Evolutionary conservation across 2,329 filamentous ascomycete species (phyloP), one percentile per base, ranked within the genome.

Genomic region (Alternaria solani): DNA sequence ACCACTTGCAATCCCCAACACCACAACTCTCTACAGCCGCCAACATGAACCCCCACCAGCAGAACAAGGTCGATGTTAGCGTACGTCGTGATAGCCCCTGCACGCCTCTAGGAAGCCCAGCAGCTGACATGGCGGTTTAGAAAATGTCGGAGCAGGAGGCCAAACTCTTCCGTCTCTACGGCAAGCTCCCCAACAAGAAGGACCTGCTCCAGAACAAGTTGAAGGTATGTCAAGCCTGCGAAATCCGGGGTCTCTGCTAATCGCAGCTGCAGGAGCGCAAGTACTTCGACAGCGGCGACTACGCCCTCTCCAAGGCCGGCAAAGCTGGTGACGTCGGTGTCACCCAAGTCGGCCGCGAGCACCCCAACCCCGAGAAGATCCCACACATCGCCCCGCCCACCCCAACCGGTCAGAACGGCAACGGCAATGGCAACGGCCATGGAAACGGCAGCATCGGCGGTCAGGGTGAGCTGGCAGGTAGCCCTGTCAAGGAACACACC

Each of bases 201-300:
- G 94, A 97, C 81, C 88, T 97, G 75, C 90, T 98, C 73, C 93
- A 96, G 85, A 98, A 98, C 85, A 96, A 98, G 79, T 88, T 98
- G 78, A 97, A 97, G 83, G 87, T 88, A 79, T 26, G 71, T 32
- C 43, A 32, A 26, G n/a, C 25, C 18, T 8, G 32, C 41, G 62
- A 26, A 26, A 28, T 38, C 7, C 30, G 12, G 11, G 34, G 5
- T 38, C 47, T 32, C 18, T 44, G 43, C 65, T 68, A 28, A 69
- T 51, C 43, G 9, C 14, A 8, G 26, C 30, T 39, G 30, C 70
- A 89, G 87, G 95, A 98, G 81, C 94, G 95, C 84, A 99, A 80
- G 84, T 97, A 97, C 84, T 97, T 97, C 81, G 93, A 97, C 84
- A 95, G 91, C 62, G 94, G 93, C 76, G 93, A 97, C 83, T 97